Percentiles rank a stretch among this genome's conserved stretches.
Evolutionary conservation across 306 rosid species (phyloP).

Genomic region (Cajanus cajan): DNA sequence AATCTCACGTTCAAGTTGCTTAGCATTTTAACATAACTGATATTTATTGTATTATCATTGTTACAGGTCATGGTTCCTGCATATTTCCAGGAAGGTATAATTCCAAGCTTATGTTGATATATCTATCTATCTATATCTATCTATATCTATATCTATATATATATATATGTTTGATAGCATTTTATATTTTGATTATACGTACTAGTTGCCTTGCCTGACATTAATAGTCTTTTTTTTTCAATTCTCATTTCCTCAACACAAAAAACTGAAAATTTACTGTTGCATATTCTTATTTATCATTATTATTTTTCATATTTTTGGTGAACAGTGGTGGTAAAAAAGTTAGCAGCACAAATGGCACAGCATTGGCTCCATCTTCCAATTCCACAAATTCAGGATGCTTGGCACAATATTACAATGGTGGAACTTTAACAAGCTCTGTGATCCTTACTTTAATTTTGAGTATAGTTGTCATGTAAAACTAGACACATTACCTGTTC

Average conservation of each 20-base stretch:
- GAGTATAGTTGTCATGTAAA: constrained; percentile 54
- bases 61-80: constrained; percentile 78
- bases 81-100: constrained; percentile 80
- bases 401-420: constrained; percentile 38
- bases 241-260: background rate
- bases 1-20: background rate
- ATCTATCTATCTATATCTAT: no score
- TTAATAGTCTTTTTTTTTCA: background rate
- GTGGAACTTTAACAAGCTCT: constrained; percentile 47
- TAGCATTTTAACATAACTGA: constrained; percentile 29
- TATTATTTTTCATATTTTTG: background rate
- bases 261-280: background rate
- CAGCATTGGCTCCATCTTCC: constrained; percentile 77
- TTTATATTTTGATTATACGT: background rate
- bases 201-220: background rate
- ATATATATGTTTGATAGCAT: background rate
- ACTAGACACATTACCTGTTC: constrained; percentile 18
- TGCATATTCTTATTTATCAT: background rate
- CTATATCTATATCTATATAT: no score
- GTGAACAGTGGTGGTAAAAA: constrained; percentile 58
- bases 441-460: constrained; percentile 49
- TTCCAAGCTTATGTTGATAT: background rate
- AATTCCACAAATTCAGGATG: constrained; percentile 64
- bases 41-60: constrained; percentile 19
- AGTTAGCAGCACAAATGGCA: constrained; percentile 50